A percentile compares a stretch with the other conserved stretches of the same genome.
Conservation (phyloP, 1,139 yeast genomes). For the Spathaspora sp. region DNA sequence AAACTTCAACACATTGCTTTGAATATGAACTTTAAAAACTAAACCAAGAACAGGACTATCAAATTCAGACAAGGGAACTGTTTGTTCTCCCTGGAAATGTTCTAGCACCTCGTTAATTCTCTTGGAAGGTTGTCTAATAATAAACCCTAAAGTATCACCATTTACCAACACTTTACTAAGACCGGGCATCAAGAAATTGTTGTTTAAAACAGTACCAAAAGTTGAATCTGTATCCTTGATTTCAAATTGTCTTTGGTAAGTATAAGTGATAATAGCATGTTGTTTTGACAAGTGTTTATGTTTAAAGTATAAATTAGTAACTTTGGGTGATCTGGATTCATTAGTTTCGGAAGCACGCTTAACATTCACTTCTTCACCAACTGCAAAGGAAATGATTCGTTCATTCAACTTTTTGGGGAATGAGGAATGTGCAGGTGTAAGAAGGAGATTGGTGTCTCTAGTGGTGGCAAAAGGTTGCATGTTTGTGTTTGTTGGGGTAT, state of each 20-base stretch:
- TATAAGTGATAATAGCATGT: slow-evolving; percentile 22
- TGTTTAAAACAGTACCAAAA: slow-evolving; percentile 41
- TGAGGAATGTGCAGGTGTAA: too few relatives aligned
- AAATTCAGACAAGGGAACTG: slow-evolving; percentile 25
- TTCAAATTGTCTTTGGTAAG: slow-evolving; percentile 19
- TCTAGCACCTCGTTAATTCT: slow-evolving; percentile 18
- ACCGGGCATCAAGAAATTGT: slow-evolving; percentile 20
- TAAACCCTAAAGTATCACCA: slow-evolving; percentile 33
- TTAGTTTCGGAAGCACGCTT: slow-evolving; percentile 27
- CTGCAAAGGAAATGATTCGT: slow-evolving; percentile 18
- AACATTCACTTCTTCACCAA: slow-evolving; percentile 18
- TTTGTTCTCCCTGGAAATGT: slow-evolving; percentile 3
- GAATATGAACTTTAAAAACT: slow-evolving; percentile 18
- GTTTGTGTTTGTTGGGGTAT: neutral
- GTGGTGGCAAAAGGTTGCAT: neutral
- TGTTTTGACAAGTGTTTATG: slow-evolving; percentile 36
- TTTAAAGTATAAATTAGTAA: slow-evolving; percentile 28
- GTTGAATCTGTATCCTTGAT: slow-evolving; percentile 35
- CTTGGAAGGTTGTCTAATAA: slow-evolving; percentile 30
- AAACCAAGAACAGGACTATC: slow-evolving; percentile 25
- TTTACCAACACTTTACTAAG: slow-evolving; percentile 18
- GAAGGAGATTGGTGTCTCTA: neutral
- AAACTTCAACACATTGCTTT: slow-evolving; percentile 9
- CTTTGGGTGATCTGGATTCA: slow-evolving; percentile 22
- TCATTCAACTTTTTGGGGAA: slow-evolving; percentile 11